These are phyloP conservation scores for Trypanosoma grayi DNA, from an alignment of 208 protist genomes.

Conservation along the genomic window DNA sequence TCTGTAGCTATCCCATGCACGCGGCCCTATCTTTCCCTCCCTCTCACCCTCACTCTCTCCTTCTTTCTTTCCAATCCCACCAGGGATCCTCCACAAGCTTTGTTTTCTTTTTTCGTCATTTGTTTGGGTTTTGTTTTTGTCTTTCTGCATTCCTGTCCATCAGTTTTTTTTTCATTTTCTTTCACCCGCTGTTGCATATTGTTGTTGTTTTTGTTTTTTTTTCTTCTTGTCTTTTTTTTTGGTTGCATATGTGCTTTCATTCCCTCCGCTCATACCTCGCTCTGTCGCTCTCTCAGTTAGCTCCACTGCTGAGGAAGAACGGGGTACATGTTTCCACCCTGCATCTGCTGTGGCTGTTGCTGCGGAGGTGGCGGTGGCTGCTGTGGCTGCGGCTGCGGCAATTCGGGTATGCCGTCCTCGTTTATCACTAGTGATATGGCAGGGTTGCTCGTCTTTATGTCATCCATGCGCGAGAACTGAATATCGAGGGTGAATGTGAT, in stretches of 20 bases:
- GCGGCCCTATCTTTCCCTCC: neutral
- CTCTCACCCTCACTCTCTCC: neutral
- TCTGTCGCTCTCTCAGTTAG: constrained; percentile 2
- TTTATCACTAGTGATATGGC: constrained; percentile 75
- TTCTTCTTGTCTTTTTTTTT: neutral
- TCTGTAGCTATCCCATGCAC: too few species aligned
- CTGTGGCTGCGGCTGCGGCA: constrained; percentile 28
- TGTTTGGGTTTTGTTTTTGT: constrained; percentile 4
- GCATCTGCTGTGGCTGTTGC: constrained; percentile 19
- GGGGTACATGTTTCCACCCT: constrained; percentile 33
- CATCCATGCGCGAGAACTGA: constrained; percentile 89
- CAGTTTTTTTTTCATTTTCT: constrained; percentile 2
- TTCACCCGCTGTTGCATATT: neutral
- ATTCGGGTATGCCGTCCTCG: constrained; percentile 61
- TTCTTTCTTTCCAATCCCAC: constrained; percentile 1
- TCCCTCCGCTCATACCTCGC: neutral
- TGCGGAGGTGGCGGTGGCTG: constrained; percentile 13
- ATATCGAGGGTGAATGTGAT: constrained; percentile 91
- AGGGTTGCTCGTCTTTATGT: constrained; percentile 88
- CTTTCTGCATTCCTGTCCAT: neutral
- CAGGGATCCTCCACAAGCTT: neutral
- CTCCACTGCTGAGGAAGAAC: constrained; percentile 40
- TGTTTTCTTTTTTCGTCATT: neutral
- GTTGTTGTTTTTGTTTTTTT: constrained; percentile 8
- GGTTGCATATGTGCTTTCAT: neutral